Evolutionary conservation across 2,329 filamentous ascomycete genomes (phyloP), one percentile per base, ranked within the genome.

Genomic region (Fusarium sp.): DNA sequence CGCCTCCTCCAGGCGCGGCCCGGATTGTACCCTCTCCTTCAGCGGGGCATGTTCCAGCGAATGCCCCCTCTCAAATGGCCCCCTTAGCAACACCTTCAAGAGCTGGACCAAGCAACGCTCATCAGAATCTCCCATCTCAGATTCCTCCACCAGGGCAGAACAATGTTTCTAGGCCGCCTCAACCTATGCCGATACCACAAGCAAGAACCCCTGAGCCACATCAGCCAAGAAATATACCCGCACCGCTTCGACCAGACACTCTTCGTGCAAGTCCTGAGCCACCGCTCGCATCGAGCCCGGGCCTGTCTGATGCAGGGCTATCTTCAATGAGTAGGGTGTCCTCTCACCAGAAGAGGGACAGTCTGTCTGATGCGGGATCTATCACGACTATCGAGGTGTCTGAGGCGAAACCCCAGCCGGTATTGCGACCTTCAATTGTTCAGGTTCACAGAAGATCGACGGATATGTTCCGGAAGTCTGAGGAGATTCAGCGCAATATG

Each of bases 351-450:
- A 68, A 63, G 35, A 71, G 71, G 41, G 76, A 77, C 5, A 79
- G 70, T 22, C 60, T 79, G 35, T 79, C 77, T 9, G 77, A 79
- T 11, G 67, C 77, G 6, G 77, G 65, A 3, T 79, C 77, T 11
- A 74, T 78, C 45, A 76, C 72, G 5, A 78, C 77, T 0, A 76
- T 79, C 8, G 77, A 79, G 22, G 76, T 79, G 2, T 71, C 74
- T 5, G 77, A 79, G 37, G 77, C 77, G 16, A 75, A 78, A 31
- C 64, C 76, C 22, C 77, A 79, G 22, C 73, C 76, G 24, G 77
- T 79, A 6, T 60, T 79, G 20, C 68, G 73, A 11, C 77, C 77
- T 35, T 78, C 77, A 5, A 72, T 79, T 18, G 52, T 79, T 9
- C 77, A 79, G 45, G 77, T 79, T 1, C 67, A 77, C 24, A 76